Evolutionary conservation across 257 asterid genomes (phyloP).

Genomic region (Linaria vulgaris): DNA sequence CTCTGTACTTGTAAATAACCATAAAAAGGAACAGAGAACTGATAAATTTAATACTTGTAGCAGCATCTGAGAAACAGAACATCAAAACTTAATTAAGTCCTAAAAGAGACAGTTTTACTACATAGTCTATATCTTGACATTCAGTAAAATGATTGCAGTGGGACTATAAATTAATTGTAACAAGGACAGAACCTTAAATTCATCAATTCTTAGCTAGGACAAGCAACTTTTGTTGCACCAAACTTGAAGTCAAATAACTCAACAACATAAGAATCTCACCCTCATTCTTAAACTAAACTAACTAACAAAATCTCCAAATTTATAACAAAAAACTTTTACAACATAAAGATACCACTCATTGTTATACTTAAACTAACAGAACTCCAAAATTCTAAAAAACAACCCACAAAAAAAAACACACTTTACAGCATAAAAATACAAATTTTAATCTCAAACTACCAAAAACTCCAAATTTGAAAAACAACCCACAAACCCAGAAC

Average conservation of each 20-base stretch:
- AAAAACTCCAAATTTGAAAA: conserved; percentile 26
- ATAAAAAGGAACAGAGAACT: background rate
- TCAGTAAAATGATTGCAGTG: background rate
- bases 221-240: background rate
- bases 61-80: background rate
- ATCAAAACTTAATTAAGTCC: conserved; percentile 9
- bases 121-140: background rate
- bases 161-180: background rate
- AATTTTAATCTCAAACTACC: no score
- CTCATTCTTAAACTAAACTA: no score
- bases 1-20: conserved; percentile 7
- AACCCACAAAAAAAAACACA: conserved; percentile 27
- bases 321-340: conserved; percentile 8
- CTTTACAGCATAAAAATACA: conserved; percentile 1
- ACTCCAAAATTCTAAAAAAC: background rate
- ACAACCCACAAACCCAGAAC: conserved; percentile 19
- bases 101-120: background rate
- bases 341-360: conserved; percentile 9
- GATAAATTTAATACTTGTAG: background rate
- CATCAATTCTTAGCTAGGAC: conserved; percentile 3
- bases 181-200: background rate
- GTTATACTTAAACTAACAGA: conserved; percentile 14
- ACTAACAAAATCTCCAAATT: no score
- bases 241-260: background rate
- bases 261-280: no score